Evolutionary conservation across 1,284 basidiomycete species (phyloP), one percentile per base, ranked within the genome.

Genomic region (Inonotus hispidus): DNA sequence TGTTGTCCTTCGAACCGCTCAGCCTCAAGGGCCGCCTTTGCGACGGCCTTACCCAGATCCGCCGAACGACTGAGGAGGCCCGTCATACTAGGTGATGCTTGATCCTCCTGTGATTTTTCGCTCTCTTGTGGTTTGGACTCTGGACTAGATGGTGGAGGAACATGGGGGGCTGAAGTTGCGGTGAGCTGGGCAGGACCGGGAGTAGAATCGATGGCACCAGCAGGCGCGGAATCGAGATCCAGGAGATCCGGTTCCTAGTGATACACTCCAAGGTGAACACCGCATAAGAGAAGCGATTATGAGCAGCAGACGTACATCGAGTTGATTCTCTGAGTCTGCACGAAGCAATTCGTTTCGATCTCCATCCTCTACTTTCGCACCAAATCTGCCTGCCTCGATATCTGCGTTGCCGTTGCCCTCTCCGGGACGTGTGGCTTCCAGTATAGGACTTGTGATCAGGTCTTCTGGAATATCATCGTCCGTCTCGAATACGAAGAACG

Each of bases 401-500:
- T 70, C 68, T 57, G 55, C 65, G 58, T 72, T 73, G 13, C 66
- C 57, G 58, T 72, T 73, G 13, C 66, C 57, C 67, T 74, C 65
- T 16, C 79, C 77, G 7, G 81, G 78, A 59, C 76, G 74, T 3
- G 84, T 87, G 3, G 89, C 82, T 64, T 83, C 79, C 19, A 95
- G 83, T 21, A 96, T 77, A 23, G 97, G 97, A 74, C 91, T 94
- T 0, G 97, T 99, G 67, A 96, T 90, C 62, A 99, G 83, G 69
- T 95, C 92, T 52, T 87, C 90, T 1, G 97, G 96, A 37, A 99
- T 88, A 65, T 95, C 92, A 56, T 90, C 92, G 50, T 97, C 93
- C 1, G 96, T 98, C 74, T 99, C 95, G 67, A 99, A 93, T 43
- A 99, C 92, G 70, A 99, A 99, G 79, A 99, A 99, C 0, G 96